Percentiles rank a stretch among this genome's conserved stretches.
Conservation (phyloP, 169 alveolate genomes). For the Eimeria zaria region DNA sequence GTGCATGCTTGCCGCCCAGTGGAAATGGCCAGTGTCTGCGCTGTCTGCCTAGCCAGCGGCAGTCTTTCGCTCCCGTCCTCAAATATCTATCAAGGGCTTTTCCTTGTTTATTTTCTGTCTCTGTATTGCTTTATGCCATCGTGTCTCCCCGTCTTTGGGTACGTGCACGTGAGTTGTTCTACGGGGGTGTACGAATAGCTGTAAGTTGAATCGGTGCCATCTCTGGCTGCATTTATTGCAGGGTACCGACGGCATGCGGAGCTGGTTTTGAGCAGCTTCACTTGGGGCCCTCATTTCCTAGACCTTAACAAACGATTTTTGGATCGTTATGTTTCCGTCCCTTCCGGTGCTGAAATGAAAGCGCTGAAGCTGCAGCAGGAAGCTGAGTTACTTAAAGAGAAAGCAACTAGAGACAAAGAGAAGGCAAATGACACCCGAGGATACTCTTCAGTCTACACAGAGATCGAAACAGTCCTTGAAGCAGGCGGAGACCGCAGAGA, state of each 20-base stretch:
- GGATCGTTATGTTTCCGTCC: conserved; percentile 5
- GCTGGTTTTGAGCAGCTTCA: not conserved
- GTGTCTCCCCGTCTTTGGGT: not conserved
- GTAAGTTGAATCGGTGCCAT: not conserved
- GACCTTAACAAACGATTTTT: conserved; percentile 7
- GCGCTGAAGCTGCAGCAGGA: conserved; percentile 13
- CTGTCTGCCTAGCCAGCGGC: too few relatives aligned
- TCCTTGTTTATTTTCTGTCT: not conserved
- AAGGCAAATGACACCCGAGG: not conserved
- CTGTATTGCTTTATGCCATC: not conserved
- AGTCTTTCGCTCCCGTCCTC: too few relatives aligned
- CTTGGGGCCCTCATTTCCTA: conserved; percentile 10
- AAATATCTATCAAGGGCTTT: not conserved
- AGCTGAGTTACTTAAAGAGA: not conserved
- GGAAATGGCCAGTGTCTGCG: too few relatives aligned
- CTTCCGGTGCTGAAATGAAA: not conserved
- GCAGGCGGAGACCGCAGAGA: too few relatives aligned
- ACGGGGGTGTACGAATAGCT: not conserved
- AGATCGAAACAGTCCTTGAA: not conserved
- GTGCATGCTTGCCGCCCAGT: too few relatives aligned
- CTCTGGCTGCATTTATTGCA: not conserved
- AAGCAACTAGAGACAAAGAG: too few relatives aligned
- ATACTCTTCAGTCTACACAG: not conserved
- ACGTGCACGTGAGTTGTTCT: not conserved
- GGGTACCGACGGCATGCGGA: conserved; percentile 35